Base-by-base conservation (phyloP, 176 grass and related monocot species). In the Saccharum spontaneum region DNA sequence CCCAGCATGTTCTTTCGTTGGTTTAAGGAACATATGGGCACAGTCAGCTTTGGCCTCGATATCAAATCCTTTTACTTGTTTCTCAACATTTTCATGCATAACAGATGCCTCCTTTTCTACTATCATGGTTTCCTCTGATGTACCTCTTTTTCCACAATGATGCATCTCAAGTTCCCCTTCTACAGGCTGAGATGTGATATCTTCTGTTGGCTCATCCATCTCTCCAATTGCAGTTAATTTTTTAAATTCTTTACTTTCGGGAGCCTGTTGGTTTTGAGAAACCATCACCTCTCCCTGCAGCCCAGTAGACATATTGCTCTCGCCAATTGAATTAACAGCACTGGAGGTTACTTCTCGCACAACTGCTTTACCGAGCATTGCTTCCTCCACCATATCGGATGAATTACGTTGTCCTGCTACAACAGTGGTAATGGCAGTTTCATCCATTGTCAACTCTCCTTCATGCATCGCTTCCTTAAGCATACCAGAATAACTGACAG, bases 271-370 rank as follows among this genome's bases (percentile, higher is more conserved):
- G 68, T 20, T 40, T 7, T n/a, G 67, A 86, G 67, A 57, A 44
- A 63, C 63, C 38, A 52, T 81, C 72, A 49, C 62, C 69, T 83
- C 89, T 89, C 90, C 87, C 34, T 86, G 71, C 3, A 34, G 62
- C 65, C 75, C 68, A 77, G 60, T 30, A 73, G 79, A 74, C 44
- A 68, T 57, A 44, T 87, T 85, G 75, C 48, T 70, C 60, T 93
- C 60, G 18, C 61, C 76, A 88, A 39, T 41, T 79, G 67, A 38
- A 77, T 85, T 83, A 78, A 71, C 63, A 70, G 8, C 77, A 78
- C 33, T 40, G 11, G 34, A 2, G 60, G 22, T 73, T 81, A 33
- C 65, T 70, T 78, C 76, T 72, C 31, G 41, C 18, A 6, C 43
- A 60, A 36, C 67, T 74, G 65, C 65, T 75, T 71, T 86, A 76